These are phyloP conservation scores for Limnomonas spitsbergensis DNA, from an alignment of 139 green algal genomes.

Conservation along the genomic window DNA sequence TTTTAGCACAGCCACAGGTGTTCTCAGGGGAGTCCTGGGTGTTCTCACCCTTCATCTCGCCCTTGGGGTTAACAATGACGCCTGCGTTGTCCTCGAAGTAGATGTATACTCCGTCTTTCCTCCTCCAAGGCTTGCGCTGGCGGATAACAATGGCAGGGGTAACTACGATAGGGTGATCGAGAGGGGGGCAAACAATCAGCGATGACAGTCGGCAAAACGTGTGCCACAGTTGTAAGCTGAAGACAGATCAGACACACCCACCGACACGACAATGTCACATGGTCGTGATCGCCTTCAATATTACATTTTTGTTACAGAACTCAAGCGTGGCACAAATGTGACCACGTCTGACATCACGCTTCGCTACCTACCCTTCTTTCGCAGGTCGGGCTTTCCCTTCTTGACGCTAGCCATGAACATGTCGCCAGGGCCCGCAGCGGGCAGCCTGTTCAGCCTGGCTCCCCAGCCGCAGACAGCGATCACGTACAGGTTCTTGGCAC, in stretches of 20 bases:
- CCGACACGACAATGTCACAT: too few relatives aligned
- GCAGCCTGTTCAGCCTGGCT: constrained; percentile 93
- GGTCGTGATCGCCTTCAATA: too few relatives aligned
- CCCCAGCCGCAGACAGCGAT: constrained; percentile 93
- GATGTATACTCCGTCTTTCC: constrained; percentile 97
- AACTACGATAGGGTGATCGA: constrained; percentile 43
- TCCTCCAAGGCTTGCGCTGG: constrained; percentile 96
- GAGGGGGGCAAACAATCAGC: too few relatives aligned
- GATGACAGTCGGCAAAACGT: too few relatives aligned
- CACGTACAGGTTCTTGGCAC: constrained; percentile 99
- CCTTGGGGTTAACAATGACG: constrained; percentile 99
- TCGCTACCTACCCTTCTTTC: constrained; percentile 99
- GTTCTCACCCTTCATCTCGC: constrained; percentile 96
- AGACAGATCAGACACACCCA: too few relatives aligned
- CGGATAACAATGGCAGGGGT: constrained; percentile 92
- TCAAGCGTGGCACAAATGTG: too few relatives aligned
- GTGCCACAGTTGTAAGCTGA: too few relatives aligned
- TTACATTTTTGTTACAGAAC: too few relatives aligned
- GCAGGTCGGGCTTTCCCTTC: constrained; percentile 99
- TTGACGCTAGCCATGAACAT: constrained; percentile 99
- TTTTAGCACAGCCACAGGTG: too few relatives aligned
- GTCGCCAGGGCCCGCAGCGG: constrained; percentile 80
- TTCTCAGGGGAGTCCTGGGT: too few relatives aligned
- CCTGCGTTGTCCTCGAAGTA: constrained; percentile 99
- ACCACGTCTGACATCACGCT: too few relatives aligned